Base-by-base conservation (phyloP, 2,329 filamentous ascomycete genomes). In the Colletotrichum abscissum region DNA sequence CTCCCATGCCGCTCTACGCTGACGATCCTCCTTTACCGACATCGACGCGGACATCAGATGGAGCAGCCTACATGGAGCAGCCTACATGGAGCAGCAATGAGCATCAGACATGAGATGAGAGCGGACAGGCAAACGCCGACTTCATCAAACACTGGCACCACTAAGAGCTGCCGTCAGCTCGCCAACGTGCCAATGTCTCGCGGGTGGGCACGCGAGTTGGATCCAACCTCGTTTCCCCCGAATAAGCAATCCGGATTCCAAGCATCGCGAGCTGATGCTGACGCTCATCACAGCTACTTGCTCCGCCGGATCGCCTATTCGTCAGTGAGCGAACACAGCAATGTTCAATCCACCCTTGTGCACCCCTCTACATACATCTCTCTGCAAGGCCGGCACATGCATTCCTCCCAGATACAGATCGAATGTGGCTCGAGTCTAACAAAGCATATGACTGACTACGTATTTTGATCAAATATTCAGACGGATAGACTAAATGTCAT, bases 101-200 rank as follows among this genome's bases (percentile, higher is more conserved):
- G 49, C 30, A 52, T 38, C 58, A 49, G 14, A 67, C 30, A 30
- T 64, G 33, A 63, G 67, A 69, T 58, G 66, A 69, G 26, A 60
- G 70, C 42, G 66, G 66, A 55, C 33, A 42, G 33, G 42, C 66
- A 55, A 69, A 64, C 4, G 33, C 69, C 24, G 30, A 57, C 33
- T 24, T 69, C 69, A 63, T 63, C 63, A 71, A 72, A 72, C 65
- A 30, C 28, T 49, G 24, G 42, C 65, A 58, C 57, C 57, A 67
- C 30, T 26, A 14, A 33, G 22, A 33, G n/a, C 19, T 24, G n/a
- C 67, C 30, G 38, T 49, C 38, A 55, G 16, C 28, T 35, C 33
- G 52, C 52, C 28, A 33, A 33, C 49, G 9, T 52, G 52, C 52
- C 28, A 33, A 33, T 57, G 9, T n/a, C 33, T 57, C 62, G 28